Base-by-base conservation (phyloP, 805 yeast species). In the Teunomyces tritomae region DNA sequence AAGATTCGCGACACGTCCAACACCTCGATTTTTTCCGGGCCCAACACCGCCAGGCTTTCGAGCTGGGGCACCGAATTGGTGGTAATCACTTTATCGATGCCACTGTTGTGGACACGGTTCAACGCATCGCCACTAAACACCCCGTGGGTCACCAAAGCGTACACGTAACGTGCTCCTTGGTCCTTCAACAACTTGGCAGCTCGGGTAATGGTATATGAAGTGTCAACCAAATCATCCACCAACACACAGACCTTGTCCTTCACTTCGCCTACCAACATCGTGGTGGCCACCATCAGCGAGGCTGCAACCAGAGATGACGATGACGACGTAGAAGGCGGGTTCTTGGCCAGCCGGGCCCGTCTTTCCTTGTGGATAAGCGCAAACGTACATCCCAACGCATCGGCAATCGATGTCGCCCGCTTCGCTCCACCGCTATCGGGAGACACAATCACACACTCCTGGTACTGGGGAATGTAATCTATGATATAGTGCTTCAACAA, bases 371-470 rank as follows among this genome's bases (percentile, higher is more conserved):
- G 98, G 54, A 94, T 90, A 67, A 94, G 74, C 0, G 99, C 99
- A 72, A 94, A 91, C 24, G 90, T 80, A 73, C 94, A 79, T 14
- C 89, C 90, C 49, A 94, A 70, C 1, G 87, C 80, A 68, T 94
- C 99, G 1, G 99, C 99, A 51, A 94, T 79, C 1, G 92, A 85
- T 1, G 96, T 88, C 28, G 99, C 97, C 55, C 99, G 75, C 67
- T 94, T 94, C 43, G 99, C 99, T 52, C 99, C 99, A 61, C 99
- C 99, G 17, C 97, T 94, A 68, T 94, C 99, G 0, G 99, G 99
- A 1, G 97, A 89, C 29, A 94, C 97, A 57, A 94, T 83, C 6
- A 94, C 96, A 36, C 92, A 87, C 35, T 90, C 85, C 55, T 80
- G 80, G 62, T 83, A 89, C 52, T 87, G 68, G n/a, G 95, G 92